Percentiles rank a stretch among this genome's conserved stretches.
phyloP scores from a whole-genome alignment of 768 basidiomycete genomes.

The Pisolithus albus region DNA sequence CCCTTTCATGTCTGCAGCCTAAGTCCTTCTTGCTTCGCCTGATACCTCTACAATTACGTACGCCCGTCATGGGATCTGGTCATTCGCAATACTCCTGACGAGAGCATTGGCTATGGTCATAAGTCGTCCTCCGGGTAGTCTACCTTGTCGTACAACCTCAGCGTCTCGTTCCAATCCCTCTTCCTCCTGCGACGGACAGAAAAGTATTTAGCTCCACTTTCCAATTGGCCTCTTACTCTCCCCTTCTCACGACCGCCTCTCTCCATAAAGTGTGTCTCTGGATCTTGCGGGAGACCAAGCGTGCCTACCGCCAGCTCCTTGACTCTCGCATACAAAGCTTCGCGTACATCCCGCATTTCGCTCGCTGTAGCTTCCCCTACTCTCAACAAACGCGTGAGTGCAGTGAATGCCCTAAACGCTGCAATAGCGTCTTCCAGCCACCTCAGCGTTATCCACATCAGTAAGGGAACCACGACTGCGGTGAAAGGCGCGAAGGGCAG shows the following conservation, averaged over 20 bases:
- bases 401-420: slow-evolving; percentile 65
- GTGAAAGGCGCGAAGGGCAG: slow-evolving; percentile 57
- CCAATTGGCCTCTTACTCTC: slow-evolving; percentile 57
- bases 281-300: slow-evolving; percentile 60
- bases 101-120: background rate
- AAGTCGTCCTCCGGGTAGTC: slow-evolving; percentile 63
- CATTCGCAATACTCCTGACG: too few species aligned
- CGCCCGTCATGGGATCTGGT: too few species aligned
- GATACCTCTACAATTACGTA: background rate
- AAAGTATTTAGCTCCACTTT: slow-evolving; percentile 68
- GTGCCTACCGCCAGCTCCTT: slow-evolving; percentile 53
- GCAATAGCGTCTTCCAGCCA: slow-evolving; percentile 85
- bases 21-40: background rate
- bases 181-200: slow-evolving; percentile 73
- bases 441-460: slow-evolving; percentile 88
- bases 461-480: slow-evolving; percentile 51
- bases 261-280: slow-evolving; percentile 57
- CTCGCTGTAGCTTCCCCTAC: slow-evolving; percentile 55
- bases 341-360: slow-evolving; percentile 46
- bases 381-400: slow-evolving; percentile 54
- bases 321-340: slow-evolving; percentile 55
- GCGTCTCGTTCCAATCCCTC: slow-evolving; percentile 85
- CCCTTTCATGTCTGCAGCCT: background rate
- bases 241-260: slow-evolving; percentile 66
- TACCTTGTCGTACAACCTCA: slow-evolving; percentile 73